phyloP scores from a whole-genome alignment of 345 rosid genomes.

The Laguncularia racemosa region DNA sequence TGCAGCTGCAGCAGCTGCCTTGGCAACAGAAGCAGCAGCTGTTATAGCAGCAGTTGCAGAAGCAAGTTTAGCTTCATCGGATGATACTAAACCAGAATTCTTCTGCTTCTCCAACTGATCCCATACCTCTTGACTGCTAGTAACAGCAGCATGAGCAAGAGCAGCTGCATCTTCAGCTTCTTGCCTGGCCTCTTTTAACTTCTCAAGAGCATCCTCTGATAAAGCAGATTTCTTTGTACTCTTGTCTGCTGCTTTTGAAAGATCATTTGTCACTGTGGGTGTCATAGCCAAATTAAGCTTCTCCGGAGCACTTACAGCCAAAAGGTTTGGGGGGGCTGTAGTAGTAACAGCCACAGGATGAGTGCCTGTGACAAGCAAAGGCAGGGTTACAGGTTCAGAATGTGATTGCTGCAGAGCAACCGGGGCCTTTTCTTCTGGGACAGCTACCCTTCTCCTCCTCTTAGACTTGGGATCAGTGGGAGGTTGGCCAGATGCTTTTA shows the following conservation, averaged over 20 bases:
- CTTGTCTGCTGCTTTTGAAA: conserved; percentile 24
- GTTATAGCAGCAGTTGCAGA: conserved; percentile 85
- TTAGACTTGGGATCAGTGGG: conserved; percentile 57
- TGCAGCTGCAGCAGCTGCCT: conserved; percentile 97
- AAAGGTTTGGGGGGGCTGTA: conserved; percentile 27
- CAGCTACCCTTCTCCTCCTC: conserved; percentile 64
- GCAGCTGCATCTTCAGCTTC: conserved; percentile 85
- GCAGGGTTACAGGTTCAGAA: conserved; percentile 36
- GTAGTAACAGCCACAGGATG: conserved; percentile 32
- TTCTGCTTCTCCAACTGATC: conserved; percentile 56
- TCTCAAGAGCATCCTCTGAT: conserved; percentile 53
- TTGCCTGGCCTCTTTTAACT: conserved; percentile 60
- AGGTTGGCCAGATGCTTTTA: conserved; percentile 38
- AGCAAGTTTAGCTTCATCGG: conserved; percentile 60
- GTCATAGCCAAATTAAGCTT: conserved; percentile 31
- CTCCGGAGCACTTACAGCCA: conserved; percentile 31
- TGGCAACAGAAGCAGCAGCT: conserved; percentile 94
- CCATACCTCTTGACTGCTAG: conserved; percentile 66
- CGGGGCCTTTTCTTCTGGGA: conserved; percentile 39
- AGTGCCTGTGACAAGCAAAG: conserved; percentile 20
- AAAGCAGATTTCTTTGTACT: conserved; percentile 35
- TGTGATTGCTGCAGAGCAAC: conserved; percentile 15
- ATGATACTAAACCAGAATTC: conserved; percentile 41
- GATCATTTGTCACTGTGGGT: conserved; percentile 30
- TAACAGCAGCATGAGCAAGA: conserved; percentile 73